These are phyloP conservation scores for Carallia brachiata DNA, from an alignment of 345 rosid genomes.

Conservation along the genomic window DNA sequence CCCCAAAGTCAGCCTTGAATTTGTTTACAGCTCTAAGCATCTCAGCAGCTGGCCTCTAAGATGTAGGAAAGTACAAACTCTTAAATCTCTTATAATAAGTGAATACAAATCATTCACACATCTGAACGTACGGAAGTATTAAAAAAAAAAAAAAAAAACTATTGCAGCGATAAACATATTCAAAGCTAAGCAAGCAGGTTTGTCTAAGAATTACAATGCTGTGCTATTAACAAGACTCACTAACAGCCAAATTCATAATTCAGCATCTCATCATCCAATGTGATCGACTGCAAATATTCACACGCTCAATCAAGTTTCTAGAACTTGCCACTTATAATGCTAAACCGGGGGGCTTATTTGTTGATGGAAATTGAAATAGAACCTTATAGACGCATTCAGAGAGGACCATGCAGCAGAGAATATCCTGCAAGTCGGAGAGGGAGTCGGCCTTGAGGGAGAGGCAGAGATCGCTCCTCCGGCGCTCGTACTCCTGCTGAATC, in stretches of 20 bases:
- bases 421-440: slow-evolving; percentile 74
- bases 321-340: too few species aligned
- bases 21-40: slow-evolving; percentile 88
- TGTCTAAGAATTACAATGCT: neutral
- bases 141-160: too few species aligned
- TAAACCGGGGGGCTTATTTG: too few species aligned
- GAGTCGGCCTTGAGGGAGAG: slow-evolving; percentile 77
- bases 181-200: neutral
- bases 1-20: slow-evolving; percentile 94
- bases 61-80: slow-evolving; percentile 4
- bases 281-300: too few species aligned
- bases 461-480: slow-evolving; percentile 67
- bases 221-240: too few species aligned
- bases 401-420: slow-evolving; percentile 96
- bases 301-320: too few species aligned
- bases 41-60: slow-evolving; percentile 81
- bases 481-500: slow-evolving; percentile 76
- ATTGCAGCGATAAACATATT: neutral
- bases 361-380: neutral
- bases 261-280: too few species aligned
- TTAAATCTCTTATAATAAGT: neutral
- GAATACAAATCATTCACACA: neutral
- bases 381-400: slow-evolving; percentile 97
- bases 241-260: too few species aligned
- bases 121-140: neutral